Evolutionary conservation across 2,329 filamentous ascomycete species (phyloP).

Genomic region (Coleophoma eucalyptorum): DNA sequence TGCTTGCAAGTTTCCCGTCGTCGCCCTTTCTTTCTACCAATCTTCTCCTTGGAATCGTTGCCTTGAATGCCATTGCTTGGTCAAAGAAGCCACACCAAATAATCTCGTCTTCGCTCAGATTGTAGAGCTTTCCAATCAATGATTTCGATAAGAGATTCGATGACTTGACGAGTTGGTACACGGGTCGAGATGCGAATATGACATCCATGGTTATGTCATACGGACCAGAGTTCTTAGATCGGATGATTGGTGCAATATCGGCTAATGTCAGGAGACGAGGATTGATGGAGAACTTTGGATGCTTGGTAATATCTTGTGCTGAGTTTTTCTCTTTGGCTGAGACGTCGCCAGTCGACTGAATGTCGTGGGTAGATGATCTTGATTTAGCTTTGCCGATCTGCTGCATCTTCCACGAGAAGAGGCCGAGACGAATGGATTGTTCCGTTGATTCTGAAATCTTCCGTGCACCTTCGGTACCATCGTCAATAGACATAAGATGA

Average conservation of each 20-base stretch:
- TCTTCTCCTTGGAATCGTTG: constrained; percentile 29
- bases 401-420: constrained; percentile 1
- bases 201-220: constrained; percentile 50
- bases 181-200: constrained; percentile 35
- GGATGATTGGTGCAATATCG: constrained; percentile 37
- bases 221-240: constrained; percentile 48
- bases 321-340: neutral
- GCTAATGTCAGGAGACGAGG: constrained; percentile 9
- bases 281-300: neutral
- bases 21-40: neutral
- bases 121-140: constrained; percentile 29
- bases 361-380: neutral
- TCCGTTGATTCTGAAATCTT: neutral
- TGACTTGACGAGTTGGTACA: constrained; percentile 32
- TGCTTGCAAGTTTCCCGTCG: neutral
- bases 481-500: constrained; percentile 29
- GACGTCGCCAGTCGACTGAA: neutral
- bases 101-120: constrained; percentile 8
- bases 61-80: constrained; percentile 42
- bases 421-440: neutral
- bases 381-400: neutral
- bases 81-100: constrained; percentile 30
- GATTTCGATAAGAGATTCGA: constrained; percentile 30
- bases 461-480: constrained; percentile 1
- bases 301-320: neutral